Percentiles rank a stretch among this genome's conserved stretches.
These are phyloP conservation scores for Penicillium sp. DNA, from an alignment of 2,329 filamentous ascomycete species.

Conservation along the genomic window DNA sequence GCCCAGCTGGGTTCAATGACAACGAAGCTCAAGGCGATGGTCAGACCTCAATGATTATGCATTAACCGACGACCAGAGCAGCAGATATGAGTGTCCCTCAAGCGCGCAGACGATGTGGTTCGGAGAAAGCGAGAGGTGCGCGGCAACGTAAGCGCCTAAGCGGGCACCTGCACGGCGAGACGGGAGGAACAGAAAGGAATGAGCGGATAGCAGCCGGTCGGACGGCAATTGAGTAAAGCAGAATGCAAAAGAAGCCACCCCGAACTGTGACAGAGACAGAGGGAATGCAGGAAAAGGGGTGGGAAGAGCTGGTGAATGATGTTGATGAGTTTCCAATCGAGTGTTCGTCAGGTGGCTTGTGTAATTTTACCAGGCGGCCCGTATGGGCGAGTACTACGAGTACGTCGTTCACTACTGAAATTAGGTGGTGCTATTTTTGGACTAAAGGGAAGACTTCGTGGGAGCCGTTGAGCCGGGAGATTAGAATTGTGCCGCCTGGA, in stretches of 20 bases:
- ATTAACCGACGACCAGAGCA: constrained; percentile 8
- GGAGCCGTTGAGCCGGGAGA: constrained; percentile 2
- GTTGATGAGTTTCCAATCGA: constrained; percentile 24
- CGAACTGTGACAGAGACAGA: background rate
- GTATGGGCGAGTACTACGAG: background rate
- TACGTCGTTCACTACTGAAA: background rate
- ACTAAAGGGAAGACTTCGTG: constrained; percentile 5
- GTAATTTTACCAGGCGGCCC: constrained; percentile 24
- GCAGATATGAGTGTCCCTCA: background rate
- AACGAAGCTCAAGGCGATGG: background rate
- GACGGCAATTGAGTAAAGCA: background rate
- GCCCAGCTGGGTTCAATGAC: background rate
- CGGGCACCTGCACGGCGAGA: constrained; percentile 6
- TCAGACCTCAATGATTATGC: background rate
- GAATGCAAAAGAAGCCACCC: background rate
- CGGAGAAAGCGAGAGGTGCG: constrained; percentile 23
- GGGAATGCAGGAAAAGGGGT: constrained; percentile 5
- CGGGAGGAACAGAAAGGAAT: constrained; percentile 7
- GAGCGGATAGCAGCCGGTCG: constrained; percentile 10
- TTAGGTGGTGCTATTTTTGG: constrained; percentile 28
- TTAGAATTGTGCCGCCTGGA: background rate
- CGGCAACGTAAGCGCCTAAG: constrained; percentile 27
- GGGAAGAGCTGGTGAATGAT: constrained; percentile 14
- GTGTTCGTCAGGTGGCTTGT: constrained; percentile 28
- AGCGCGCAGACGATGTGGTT: constrained; percentile 6